These are phyloP conservation scores for Austroboletus novae-zelandiae DNA, from an alignment of 1,284 basidiomycete genomes.

Conservation along the genomic window DNA sequence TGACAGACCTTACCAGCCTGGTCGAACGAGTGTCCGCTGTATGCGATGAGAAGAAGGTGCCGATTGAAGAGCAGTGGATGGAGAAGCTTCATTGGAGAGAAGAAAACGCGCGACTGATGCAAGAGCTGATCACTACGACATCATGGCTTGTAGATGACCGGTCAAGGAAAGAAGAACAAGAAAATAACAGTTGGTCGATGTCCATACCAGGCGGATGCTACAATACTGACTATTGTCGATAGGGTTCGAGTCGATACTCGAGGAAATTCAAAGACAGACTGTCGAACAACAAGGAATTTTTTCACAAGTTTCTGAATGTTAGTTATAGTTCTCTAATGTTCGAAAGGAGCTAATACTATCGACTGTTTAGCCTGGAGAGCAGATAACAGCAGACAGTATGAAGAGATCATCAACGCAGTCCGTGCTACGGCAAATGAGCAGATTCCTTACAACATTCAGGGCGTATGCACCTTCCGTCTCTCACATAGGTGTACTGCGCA, in stretches of 20 bases:
- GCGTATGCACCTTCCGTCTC: conserved; percentile 36
- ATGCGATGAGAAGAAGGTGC: conserved; percentile 48
- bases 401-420: conserved; percentile 57
- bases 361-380: conserved; percentile 51
- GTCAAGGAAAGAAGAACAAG: conserved; percentile 44
- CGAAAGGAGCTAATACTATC: neutral
- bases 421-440: conserved; percentile 62
- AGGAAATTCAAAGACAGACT: conserved; percentile 44
- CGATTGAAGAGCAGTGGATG: conserved; percentile 51
- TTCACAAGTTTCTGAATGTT: conserved; percentile 48
- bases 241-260: conserved; percentile 49
- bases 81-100: conserved; percentile 51
- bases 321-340: conserved; percentile 17
- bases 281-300: conserved; percentile 47
- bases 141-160: conserved; percentile 50
- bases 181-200: conserved; percentile 42
- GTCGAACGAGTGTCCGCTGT: conserved; percentile 58
- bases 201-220: neutral
- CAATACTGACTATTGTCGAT: conserved; percentile 1
- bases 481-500: neutral
- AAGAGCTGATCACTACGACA: conserved; percentile 53
- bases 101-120: conserved; percentile 47
- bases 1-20: conserved; percentile 63
- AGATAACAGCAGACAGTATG: conserved; percentile 56
- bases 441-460: conserved; percentile 70